phyloP scores from a whole-genome alignment of 495 filamentous ascomycete species.

The Entonaema liquescens region DNA sequence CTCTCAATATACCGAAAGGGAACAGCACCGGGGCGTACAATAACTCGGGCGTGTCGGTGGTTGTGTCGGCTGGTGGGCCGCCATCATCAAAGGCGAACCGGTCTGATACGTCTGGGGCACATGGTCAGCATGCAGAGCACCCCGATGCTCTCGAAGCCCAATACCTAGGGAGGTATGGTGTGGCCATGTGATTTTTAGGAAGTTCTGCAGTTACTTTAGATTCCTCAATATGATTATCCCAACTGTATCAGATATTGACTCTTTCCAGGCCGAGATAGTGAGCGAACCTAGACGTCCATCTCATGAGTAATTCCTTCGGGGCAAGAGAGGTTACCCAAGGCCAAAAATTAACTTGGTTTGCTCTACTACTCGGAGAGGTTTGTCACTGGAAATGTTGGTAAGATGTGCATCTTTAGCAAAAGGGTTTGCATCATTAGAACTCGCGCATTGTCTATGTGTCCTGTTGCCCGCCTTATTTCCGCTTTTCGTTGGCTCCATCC shows the following conservation, averaged over 20 bases:
- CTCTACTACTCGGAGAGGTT: no score
- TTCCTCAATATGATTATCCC: not conserved
- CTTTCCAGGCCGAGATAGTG: no score
- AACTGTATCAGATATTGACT: not conserved
- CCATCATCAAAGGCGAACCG: conserved; percentile 9
- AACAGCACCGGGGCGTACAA: conserved; percentile 7
- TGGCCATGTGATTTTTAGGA: conserved; percentile 2
- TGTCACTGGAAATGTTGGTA: no score
- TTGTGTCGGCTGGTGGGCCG: conserved; percentile 7
- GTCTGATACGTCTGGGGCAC: conserved; percentile 2
- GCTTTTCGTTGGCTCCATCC: no score
- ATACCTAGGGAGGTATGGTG: conserved; percentile 27
- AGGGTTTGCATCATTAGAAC: no score
- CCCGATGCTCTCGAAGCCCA: conserved; percentile 19
- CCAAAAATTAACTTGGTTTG: no score
- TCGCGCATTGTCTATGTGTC: no score
- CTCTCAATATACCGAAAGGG: conserved; percentile 14
- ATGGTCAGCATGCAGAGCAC: not conserved
- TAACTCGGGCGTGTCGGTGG: conserved; percentile 20
- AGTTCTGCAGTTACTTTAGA: not conserved
- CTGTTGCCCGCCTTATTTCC: no score
- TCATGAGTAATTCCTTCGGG: no score
- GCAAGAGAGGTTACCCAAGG: no score
- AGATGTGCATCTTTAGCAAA: no score
- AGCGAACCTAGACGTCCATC: no score